Conservation (phyloP, 2,329 filamentous ascomycete species). For the Mycocentrospora acerina region DNA sequence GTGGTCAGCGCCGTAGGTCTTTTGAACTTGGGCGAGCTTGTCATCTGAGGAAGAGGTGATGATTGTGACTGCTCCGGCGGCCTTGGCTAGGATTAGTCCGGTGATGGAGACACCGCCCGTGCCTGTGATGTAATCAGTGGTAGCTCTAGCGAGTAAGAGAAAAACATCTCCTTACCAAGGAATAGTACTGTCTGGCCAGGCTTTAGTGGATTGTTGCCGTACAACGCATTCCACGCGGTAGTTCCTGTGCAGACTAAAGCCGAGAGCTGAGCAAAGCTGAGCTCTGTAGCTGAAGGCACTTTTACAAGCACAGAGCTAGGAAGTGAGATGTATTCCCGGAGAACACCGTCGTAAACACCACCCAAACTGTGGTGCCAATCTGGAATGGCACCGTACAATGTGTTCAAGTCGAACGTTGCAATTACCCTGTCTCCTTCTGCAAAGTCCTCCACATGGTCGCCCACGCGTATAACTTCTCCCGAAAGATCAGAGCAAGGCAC, state of each 20-base stretch:
- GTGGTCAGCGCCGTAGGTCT: constrained; percentile 46
- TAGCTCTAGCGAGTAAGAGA: background rate
- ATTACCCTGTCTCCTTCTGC: constrained; percentile 15
- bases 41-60: constrained; percentile 56
- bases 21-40: constrained; percentile 46
- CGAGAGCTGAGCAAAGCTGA: constrained; percentile 5
- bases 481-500: constrained; percentile 16
- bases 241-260: constrained; percentile 15
- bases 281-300: constrained; percentile 4
- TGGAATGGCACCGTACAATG: constrained; percentile 4
- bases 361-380: constrained; percentile 3
- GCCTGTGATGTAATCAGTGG: constrained; percentile 16
- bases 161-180: constrained; percentile 10
- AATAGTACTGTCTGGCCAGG: constrained; percentile 13
- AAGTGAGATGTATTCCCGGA: constrained; percentile 11
- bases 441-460: constrained; percentile 9
- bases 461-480: constrained; percentile 9
- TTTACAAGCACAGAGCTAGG: constrained; percentile 9
- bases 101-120: constrained; percentile 44
- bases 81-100: constrained; percentile 30
- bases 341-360: constrained; percentile 8
- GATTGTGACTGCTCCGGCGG: constrained; percentile 48
- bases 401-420: constrained; percentile 7
- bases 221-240: constrained; percentile 20
- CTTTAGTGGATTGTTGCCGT: constrained; percentile 10